Percentiles rank a stretch among this genome's conserved stretches.
Evolutionary conservation across 2,329 filamentous ascomycete species (phyloP).

Genomic region (Xylariaceae sp.): DNA sequence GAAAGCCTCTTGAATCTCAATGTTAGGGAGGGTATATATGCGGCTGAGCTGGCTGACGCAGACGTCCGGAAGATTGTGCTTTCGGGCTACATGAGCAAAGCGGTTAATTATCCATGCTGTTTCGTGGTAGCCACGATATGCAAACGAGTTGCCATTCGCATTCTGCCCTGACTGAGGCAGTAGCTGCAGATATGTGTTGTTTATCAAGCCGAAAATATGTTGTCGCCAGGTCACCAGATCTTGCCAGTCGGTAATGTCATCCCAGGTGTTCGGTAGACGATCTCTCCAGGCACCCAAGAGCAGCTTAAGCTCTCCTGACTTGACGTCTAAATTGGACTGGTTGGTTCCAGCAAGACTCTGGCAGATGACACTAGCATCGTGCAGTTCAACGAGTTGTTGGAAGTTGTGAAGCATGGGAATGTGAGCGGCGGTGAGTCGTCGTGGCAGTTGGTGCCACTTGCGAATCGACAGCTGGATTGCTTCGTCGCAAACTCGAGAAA

Average conservation of each 20-base stretch:
- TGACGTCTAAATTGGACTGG: slow-evolving; percentile 80
- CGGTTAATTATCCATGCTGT: slow-evolving; percentile 99
- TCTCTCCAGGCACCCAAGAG: slow-evolving; percentile 94
- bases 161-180: slow-evolving; percentile 78
- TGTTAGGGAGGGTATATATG: slow-evolving; percentile 98
- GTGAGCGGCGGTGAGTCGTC: slow-evolving; percentile 89
- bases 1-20: slow-evolving; percentile 99
- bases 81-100: slow-evolving; percentile 95
- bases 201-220: slow-evolving; percentile 97
- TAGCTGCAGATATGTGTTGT: slow-evolving; percentile 84
- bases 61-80: slow-evolving; percentile 93
- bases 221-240: slow-evolving; percentile 99
- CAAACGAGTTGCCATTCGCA: slow-evolving; percentile 86
- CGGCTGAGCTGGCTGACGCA: slow-evolving; percentile 96
- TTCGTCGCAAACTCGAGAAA: slow-evolving; percentile 89
- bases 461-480: slow-evolving; percentile 95
- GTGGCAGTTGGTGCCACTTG: slow-evolving; percentile 98
- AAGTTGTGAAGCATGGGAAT: slow-evolving; percentile 95
- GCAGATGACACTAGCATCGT: slow-evolving; percentile 96
- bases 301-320: slow-evolving; percentile 93
- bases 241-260: slow-evolving; percentile 99
- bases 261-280: slow-evolving; percentile 94
- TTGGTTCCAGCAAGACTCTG: slow-evolving; percentile 84
- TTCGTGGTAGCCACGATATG: slow-evolving; percentile 96
- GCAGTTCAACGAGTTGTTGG: slow-evolving; percentile 93